Percentiles rank a stretch among this genome's conserved stretches.
phyloP scores from a whole-genome alignment of 345 rosid genomes.

The Toxicodendron radicans region DNA sequence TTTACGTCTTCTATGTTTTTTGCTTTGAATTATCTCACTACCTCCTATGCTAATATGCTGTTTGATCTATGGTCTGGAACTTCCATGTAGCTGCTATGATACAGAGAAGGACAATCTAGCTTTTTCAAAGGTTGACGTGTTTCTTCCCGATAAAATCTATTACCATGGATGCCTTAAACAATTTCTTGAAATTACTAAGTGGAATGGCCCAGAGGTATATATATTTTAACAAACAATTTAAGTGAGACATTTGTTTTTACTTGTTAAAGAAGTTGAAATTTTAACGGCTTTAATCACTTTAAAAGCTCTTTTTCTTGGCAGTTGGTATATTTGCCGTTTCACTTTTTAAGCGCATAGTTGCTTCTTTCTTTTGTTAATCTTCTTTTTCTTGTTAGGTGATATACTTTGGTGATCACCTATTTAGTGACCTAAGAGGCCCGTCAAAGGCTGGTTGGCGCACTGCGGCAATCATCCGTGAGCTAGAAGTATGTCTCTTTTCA shows the following conservation, averaged over 20 bases:
- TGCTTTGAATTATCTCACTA: not conserved
- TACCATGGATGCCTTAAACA: conserved; percentile 92
- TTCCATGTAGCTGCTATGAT: conserved; percentile 73
- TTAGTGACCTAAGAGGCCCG: conserved; percentile 95
- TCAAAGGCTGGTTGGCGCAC: conserved; percentile 99
- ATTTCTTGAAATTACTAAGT: conserved; percentile 88
- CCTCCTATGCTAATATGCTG: not conserved
- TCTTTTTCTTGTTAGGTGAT: conserved; percentile 59
- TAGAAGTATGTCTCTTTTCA: conserved; percentile 57
- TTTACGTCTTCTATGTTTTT: not conserved
- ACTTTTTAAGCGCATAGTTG: not conserved
- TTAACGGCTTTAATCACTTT: conserved; percentile 12
- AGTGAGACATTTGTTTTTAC: conserved; percentile 3
- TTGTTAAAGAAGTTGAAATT: conserved; percentile 1
- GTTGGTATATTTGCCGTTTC: not conserved
- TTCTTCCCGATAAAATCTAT: conserved; percentile 72
- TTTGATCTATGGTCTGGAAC: conserved; percentile 24
- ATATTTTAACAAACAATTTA: not conserved
- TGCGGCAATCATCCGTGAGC: conserved; percentile 93
- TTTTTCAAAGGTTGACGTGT: conserved; percentile 78
- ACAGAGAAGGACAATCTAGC: conserved; percentile 80
- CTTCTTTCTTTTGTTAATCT: conserved; percentile 3
- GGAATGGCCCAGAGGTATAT: conserved; percentile 95
- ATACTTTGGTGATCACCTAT: conserved; percentile 97
- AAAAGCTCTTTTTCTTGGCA: not conserved